Conservation (phyloP, 2,329 filamentous ascomycete species). For the Onygenales sp. region DNA sequence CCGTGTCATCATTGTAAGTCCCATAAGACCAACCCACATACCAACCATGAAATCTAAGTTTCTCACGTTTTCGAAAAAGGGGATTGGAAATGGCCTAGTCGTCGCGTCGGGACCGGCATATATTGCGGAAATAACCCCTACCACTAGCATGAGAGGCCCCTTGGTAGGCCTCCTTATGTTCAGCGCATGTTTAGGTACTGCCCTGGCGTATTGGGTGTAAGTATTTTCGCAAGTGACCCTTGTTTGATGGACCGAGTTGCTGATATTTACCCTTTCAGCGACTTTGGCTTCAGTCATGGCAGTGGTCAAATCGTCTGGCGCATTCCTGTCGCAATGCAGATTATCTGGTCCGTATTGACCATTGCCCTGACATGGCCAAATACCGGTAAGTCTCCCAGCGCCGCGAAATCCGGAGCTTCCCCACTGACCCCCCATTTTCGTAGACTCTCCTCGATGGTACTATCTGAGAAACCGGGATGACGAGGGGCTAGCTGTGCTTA, state of each 20-base stretch:
- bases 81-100: constrained; percentile 24
- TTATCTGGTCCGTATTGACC: constrained; percentile 18
- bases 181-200: constrained; percentile 17
- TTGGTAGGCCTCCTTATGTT: constrained; percentile 22
- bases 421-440: no score
- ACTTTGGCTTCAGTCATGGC: constrained; percentile 23
- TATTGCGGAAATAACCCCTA: constrained; percentile 22
- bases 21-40: not conserved
- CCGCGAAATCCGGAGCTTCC: not conserved
- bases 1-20: constrained; percentile 17
- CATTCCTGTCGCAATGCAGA: constrained; percentile 23
- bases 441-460: constrained; percentile 22
- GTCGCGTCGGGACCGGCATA: constrained; percentile 21
- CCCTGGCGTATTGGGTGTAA: constrained; percentile 25
- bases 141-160: constrained; percentile 18
- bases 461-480: constrained; percentile 16
- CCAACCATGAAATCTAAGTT: not conserved
- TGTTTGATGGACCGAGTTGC: not conserved
- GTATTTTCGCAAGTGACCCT: not conserved
- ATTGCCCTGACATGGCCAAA: constrained; percentile 16
- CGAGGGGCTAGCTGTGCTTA: constrained; percentile 17
- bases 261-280: constrained; percentile 6
- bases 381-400: constrained; percentile 7
- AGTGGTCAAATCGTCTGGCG: constrained; percentile 21
- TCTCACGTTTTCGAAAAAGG: constrained; percentile 9